Percentiles rank a stretch among this genome's conserved stretches.
Conservation (phyloP, 202 grass and related monocot species). For the Digitaria exilis region DNA sequence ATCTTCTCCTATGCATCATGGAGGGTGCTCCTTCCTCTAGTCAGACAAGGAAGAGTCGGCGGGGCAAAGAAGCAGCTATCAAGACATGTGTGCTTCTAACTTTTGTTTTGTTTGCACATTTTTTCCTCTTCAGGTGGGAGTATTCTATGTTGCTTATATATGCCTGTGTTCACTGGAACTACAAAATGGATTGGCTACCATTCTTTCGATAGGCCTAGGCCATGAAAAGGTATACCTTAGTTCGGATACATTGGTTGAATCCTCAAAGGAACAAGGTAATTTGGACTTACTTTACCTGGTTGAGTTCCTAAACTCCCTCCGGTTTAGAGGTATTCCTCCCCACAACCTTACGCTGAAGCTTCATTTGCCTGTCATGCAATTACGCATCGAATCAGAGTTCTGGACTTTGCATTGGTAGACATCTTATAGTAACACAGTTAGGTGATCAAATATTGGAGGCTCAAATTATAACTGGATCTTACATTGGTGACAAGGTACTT, state of each 20-base stretch:
- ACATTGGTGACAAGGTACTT: not conserved
- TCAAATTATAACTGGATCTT: not conserved
- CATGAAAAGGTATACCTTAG: constrained; percentile 4
- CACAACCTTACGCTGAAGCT: not conserved
- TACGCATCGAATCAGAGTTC: not conserved
- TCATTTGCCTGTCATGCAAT: not conserved
- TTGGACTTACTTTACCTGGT: constrained; percentile 1
- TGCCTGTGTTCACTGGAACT: no score
- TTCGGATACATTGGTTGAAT: not conserved
- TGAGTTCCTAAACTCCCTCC: not conserved
- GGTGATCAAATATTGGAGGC: not conserved
- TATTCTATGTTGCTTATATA: no score
- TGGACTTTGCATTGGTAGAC: constrained; percentile 1
- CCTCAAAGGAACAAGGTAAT: constrained; percentile 8
- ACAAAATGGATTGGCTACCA: no score
- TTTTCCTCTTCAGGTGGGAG: no score
- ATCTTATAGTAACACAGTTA: not conserved
- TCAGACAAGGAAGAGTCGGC: no score
- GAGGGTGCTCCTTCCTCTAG: no score
- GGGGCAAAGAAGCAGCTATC: no score
- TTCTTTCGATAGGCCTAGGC: not conserved
- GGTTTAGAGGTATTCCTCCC: not conserved
- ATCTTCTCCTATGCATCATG: no score
- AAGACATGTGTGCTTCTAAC: no score
- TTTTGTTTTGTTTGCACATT: no score